These are phyloP conservation scores for Talaromyces albobiverticillius DNA, from an alignment of 2,329 filamentous ascomycete genomes.

Conservation along the genomic window DNA sequence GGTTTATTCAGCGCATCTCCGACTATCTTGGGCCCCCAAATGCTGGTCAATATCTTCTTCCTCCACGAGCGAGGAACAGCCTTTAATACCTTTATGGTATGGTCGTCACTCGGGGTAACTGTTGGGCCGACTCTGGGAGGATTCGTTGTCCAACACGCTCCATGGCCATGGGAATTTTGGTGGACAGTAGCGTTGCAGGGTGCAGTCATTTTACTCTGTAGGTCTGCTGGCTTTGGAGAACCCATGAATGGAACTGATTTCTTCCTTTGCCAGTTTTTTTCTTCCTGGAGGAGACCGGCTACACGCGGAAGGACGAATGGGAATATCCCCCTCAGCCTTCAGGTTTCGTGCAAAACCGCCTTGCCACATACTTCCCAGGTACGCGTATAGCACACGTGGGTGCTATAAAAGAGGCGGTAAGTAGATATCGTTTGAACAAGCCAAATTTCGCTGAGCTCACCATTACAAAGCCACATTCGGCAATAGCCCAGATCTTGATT, in stretches of 20 bases:
- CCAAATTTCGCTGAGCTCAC: background rate
- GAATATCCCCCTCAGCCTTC: slow-evolving; percentile 7
- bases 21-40: slow-evolving; percentile 11
- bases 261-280: background rate
- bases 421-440: background rate
- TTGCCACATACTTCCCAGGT: slow-evolving; percentile 12
- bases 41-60: slow-evolving; percentile 13
- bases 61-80: slow-evolving; percentile 13
- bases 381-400: slow-evolving; percentile 9
- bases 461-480: slow-evolving; percentile 2
- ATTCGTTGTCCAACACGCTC: slow-evolving; percentile 11
- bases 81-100: slow-evolving; percentile 12
- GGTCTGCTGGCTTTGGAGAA: background rate
- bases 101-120: slow-evolving; percentile 1
- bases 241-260: background rate
- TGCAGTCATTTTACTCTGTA: slow-evolving; percentile 7
- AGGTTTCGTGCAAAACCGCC: slow-evolving; percentile 6
- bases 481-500: slow-evolving; percentile 8
- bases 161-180: slow-evolving; percentile 14
- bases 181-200: slow-evolving; percentile 11
- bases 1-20: slow-evolving; percentile 10
- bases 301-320: slow-evolving; percentile 5
- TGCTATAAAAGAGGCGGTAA: slow-evolving; percentile 10
- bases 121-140: slow-evolving; percentile 12
- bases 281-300: slow-evolving; percentile 12